phyloP scores from a whole-genome alignment of 371 early-diverging fungal genomes.

The Mortierella sp. region DNA sequence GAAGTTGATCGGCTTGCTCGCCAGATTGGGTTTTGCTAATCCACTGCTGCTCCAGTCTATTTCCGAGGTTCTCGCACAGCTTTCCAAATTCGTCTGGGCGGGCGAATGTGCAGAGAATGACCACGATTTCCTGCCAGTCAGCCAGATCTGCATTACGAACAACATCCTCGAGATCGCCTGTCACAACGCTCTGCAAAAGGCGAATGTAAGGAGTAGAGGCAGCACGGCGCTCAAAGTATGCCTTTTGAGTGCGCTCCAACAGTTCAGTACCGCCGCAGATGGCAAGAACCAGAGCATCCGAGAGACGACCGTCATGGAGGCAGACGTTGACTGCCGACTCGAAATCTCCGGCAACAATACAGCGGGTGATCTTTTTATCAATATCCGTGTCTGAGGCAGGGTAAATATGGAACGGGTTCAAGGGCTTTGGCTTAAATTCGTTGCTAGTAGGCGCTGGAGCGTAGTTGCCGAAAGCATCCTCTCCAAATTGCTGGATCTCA shows the following conservation, averaged over 20 bases:
- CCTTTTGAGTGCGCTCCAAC: slow-evolving; percentile 81
- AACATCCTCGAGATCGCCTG: slow-evolving; percentile 85
- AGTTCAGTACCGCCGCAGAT: slow-evolving; percentile 90
- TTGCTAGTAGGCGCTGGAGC: slow-evolving; percentile 15
- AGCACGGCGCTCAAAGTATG: slow-evolving; percentile 84
- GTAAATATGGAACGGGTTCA: slow-evolving; percentile 72
- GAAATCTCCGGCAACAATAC: slow-evolving; percentile 92
- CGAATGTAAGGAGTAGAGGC: slow-evolving; percentile 82
- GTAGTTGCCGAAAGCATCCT: slow-evolving; percentile 43
- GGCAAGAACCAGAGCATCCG: slow-evolving; percentile 95
- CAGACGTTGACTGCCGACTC: slow-evolving; percentile 91
- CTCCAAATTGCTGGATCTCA: slow-evolving; percentile 23
- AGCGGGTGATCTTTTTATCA: slow-evolving; percentile 85
- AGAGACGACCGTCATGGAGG: slow-evolving; percentile 81
- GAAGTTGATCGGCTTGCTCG: slow-evolving; percentile 42
- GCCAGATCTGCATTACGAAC: slow-evolving; percentile 81
- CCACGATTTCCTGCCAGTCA: slow-evolving; percentile 95
- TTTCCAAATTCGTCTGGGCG: slow-evolving; percentile 79
- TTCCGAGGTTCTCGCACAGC: slow-evolving; percentile 79
- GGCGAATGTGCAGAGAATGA: slow-evolving; percentile 93
- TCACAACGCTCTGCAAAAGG: slow-evolving; percentile 83
- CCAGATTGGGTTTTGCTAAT: slow-evolving; percentile 44
- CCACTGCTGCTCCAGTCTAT: slow-evolving; percentile 72
- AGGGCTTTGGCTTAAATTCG: slow-evolving; percentile 42
- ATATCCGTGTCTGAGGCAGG: slow-evolving; percentile 70